Evolutionary conservation across 2,329 filamentous ascomycete species (phyloP), one percentile per base, ranked within the genome.

Genomic region (Tolypocladium amazonense): DNA sequence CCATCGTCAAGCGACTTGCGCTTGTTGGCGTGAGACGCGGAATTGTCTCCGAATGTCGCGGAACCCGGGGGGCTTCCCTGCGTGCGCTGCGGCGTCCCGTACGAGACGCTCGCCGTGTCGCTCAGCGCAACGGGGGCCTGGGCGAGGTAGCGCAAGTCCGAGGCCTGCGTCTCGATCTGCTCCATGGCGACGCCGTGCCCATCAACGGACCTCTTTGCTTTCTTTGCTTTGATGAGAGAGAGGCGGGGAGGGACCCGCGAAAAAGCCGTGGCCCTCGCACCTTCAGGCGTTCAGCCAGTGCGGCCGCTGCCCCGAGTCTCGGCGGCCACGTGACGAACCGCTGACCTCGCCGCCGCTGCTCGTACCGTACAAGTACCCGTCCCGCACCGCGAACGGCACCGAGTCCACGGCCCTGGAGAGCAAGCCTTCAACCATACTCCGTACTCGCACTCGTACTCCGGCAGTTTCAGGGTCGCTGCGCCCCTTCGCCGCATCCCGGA

Each of bases 121-220:
- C 66, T 68, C 59, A 67, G 61, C 58, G 68, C 64, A 58, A 72
- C 69, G 60, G 70, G 69, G 59, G 73, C 72, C 68, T 77, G 74
- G 38, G 76, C 72, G 66, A 82, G 72, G 66, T 77, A 81, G 66
- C 78, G 78, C 72, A 83, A 71, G 72, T 82, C 80, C 69, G 76
- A 79, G 63, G 77, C 79, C 72, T 82, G 80, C 60, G 74, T 77
- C 67, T 81, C 78, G 65, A 82, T 78, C 69, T 79, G 79, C 68
- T 83, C 79, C 80, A 83, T 83, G 59, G 60, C 64, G 62, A 61
- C 60, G 50, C 47, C 27, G 45, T 11, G 54, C 30, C 54, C 56
- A 58, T 59, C 18, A 37, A 39, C 23, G 30, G 23, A 14, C 4
- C 15, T 18, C 38, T 41, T 50, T 33, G 23, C 56, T 33, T 35